These are phyloP conservation scores for Agarophyton chilense DNA, from an alignment of 23 red algal species.

Conservation along the genomic window DNA sequence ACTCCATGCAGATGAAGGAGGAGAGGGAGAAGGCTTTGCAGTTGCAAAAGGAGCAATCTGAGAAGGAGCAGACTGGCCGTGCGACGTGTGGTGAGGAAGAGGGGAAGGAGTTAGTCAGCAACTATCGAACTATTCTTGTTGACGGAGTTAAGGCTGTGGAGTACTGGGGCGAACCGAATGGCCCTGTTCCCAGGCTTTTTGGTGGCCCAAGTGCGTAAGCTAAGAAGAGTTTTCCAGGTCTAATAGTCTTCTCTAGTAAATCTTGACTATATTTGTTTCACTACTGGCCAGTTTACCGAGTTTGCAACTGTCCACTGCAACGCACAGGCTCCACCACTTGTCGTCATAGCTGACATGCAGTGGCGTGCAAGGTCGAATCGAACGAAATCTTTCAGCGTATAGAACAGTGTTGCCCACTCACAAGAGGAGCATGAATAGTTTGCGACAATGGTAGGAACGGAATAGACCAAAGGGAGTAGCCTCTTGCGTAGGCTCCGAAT, in stretches of 20 bases:
- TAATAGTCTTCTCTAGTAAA: conserved; percentile 38
- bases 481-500: too few species aligned
- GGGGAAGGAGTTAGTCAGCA: conserved; percentile 74
- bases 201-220: conserved; percentile 49
- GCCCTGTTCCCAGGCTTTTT: conserved; percentile 73
- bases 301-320: too few species aligned
- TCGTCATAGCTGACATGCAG: too few species aligned
- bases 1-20: conserved; percentile 48
- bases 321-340: too few species aligned
- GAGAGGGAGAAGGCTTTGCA: conserved; percentile 58
- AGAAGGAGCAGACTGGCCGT: conserved; percentile 35
- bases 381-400: too few species aligned
- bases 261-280: not conserved
- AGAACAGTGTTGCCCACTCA: too few species aligned
- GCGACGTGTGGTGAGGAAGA: conserved; percentile 81
- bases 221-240: not conserved
- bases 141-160: conserved; percentile 74
- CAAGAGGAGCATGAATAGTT: too few species aligned
- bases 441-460: too few species aligned
- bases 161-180: conserved; percentile 74
- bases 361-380: too few species aligned
- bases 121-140: conserved; percentile 67
- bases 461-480: too few species aligned
- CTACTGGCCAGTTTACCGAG: too few species aligned
- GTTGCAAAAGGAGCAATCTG: not conserved